Evolutionary conservation across 306 rosid genomes (phyloP), one percentile per base, ranked within the genome.

Genomic region (Aeschynomene evenia): DNA sequence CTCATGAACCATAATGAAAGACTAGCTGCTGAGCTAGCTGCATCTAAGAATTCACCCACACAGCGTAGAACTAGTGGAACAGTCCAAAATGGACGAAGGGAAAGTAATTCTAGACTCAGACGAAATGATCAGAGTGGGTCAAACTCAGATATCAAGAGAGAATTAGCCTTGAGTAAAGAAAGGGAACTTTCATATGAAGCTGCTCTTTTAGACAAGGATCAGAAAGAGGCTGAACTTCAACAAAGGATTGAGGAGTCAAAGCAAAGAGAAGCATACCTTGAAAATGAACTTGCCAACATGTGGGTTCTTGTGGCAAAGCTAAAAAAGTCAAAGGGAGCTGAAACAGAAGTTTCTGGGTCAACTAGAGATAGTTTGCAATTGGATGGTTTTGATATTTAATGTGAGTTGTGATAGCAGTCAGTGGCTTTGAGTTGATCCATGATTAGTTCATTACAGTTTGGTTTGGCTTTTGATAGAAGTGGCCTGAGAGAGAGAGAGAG

Each of bases 271-370:
- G 96, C 95, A 16, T 91, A 86, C 60, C 77, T 95, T 62, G 99
- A 95, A 86, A 91, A 95, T 66, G 99, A 95, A 78, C 96, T 95
- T 11, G 97, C 97, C 58, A 91, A 89, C 81, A 95, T 95, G 99
- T 95, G 99, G 99, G 89, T 95, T 82, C 92, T 91, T 43, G 99
- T 95, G 74, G 95, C 99, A 14, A 95, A 89, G 79, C 74, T 95
- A 39, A 95, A 95, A 77, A 94, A 86, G 72, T 79, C 89, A 21
- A 87, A 86, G 6, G 95, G 96, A 73, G 67, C 83, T 14, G 99
- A 87, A 69, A 81, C 77, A 39, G 95, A 87, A 63, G 78, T 71
- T 73, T 89, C 88, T 26, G 91, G 79, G 77, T 86, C 88, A 13
- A 82, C 82, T 6, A 70, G 66, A 77, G 91, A 85, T 72, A 66